Conservation (phyloP, 208 protist species). For the Tritrichomonas musculus region DNA sequence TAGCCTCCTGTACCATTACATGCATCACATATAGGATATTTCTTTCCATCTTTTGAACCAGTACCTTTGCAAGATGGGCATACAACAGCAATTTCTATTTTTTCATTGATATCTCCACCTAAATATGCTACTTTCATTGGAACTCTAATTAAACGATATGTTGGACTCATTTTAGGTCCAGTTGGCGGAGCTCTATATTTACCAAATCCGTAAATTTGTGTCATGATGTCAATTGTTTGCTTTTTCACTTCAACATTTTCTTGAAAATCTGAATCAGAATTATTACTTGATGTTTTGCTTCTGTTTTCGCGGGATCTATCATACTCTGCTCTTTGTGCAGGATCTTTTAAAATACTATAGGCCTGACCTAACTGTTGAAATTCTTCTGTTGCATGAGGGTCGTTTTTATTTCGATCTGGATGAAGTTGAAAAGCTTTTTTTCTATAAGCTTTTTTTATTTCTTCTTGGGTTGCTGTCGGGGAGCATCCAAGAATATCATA, state of each 20-base stretch:
- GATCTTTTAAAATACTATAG: background rate
- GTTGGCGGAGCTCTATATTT: background rate
- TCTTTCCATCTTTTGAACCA: background rate
- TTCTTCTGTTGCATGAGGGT: background rate
- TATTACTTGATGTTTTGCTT: no score
- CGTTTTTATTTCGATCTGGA: slow-evolving; percentile 35
- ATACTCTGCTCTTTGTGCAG: background rate
- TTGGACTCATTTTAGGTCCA: background rate
- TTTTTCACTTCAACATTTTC: background rate
- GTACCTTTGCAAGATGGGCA: background rate
- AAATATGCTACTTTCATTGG: background rate
- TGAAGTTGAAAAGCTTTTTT: slow-evolving; percentile 34
- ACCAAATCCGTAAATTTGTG: background rate
- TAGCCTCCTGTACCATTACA: background rate
- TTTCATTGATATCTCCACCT: background rate
- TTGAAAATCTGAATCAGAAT: background rate
- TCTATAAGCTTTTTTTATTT: slow-evolving; percentile 36
- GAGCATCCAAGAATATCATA: slow-evolving; percentile 17
- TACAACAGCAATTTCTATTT: background rate
- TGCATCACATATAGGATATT: background rate
- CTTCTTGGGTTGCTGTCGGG: slow-evolving; percentile 19
- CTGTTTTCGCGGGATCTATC: background rate
- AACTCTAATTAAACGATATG: background rate
- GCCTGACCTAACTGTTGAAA: background rate
- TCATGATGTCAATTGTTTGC: background rate